Evolutionary conservation across 2,329 filamentous ascomycete species (phyloP), one percentile per base, ranked within the genome.

Genomic region (Ascochyta rabiei): DNA sequence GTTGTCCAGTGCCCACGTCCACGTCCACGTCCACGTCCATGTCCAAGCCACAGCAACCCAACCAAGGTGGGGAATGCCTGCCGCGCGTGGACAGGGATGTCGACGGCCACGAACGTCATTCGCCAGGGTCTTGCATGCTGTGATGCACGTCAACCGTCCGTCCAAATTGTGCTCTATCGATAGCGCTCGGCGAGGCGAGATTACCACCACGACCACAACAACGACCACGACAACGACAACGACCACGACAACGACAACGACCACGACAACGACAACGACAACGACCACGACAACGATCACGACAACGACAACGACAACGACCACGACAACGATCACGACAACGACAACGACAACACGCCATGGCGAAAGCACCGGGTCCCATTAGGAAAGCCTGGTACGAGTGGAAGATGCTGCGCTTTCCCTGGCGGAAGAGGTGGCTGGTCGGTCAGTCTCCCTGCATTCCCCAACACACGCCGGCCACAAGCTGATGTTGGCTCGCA

Each of bases 321-420:
- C n/a, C n/a, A n/a, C n/a, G n/a, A n/a, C n/a, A n/a, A n/a, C n/a
- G n/a, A n/a, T n/a, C n/a, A n/a, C n/a, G n/a, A n/a, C n/a, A n/a
- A n/a, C n/a, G n/a, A n/a, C n/a, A n/a, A n/a, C n/a, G 38, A 53
- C 46, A 39, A 56, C 57, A 40, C 57, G 71, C 56, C 59, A 78
- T 77, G 76, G 56, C 77, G 10, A 63, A 66, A 41, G 52, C 62
- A 46, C 76, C 77, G 10, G 74, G 77, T 23, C 46, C 69, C 30
- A 47, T 81, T 47, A 70, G 61, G 43, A 68, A 71, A 56, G 74
- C 85, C 45, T 88, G 84, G 84, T 82, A 81, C 64, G 81, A 80
- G 73, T 88, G 85, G 85, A 87, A 86, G 72, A 79, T 79, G 67
- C 76, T 86, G 51, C 79, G 79, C 57, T 78, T 88, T 31, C 86